Percentiles rank a stretch among this genome's conserved stretches.
Conservation (phyloP, 768 basidiomycete species). For the Naganishia vishniacii region DNA sequence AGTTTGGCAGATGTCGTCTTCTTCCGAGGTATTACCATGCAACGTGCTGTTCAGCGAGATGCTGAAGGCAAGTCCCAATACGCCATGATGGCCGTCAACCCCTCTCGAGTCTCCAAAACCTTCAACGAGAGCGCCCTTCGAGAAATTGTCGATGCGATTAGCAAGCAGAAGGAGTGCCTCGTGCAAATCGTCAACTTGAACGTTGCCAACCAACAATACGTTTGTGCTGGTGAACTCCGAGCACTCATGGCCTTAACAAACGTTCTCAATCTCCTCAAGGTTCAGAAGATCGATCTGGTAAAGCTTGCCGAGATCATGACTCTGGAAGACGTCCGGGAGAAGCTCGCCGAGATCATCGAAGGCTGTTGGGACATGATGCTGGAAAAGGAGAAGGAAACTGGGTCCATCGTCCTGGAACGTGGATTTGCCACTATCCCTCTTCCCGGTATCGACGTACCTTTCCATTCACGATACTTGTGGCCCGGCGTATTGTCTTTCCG, state of each 20-base stretch:
- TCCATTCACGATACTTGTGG: constrained; percentile 99
- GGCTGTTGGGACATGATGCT: constrained; percentile 69
- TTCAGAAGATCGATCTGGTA: constrained; percentile 81
- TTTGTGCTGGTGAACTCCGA: constrained; percentile 92
- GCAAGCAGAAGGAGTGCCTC: constrained; percentile 66
- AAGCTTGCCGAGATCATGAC: constrained; percentile 82
- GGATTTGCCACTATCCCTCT: constrained; percentile 93
- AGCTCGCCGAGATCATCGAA: constrained; percentile 85
- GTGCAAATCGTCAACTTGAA: constrained; percentile 94
- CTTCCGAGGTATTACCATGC: constrained; percentile 99
- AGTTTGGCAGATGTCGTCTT: constrained; percentile 96
- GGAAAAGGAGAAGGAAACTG: constrained; percentile 72
- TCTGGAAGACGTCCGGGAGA: constrained; percentile 90
- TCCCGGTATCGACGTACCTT: constrained; percentile 96
- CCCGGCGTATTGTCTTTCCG: constrained; percentile 96
- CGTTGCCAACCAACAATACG: constrained; percentile 95
- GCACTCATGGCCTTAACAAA: constrained; percentile 91
- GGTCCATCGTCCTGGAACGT: constrained; percentile 88
- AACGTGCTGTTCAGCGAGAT: constrained; percentile 96
- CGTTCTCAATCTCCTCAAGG: constrained; percentile 90
- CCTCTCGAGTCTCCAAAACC: constrained; percentile 83
- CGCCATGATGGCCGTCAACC: constrained; percentile 99
- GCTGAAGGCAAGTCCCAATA: constrained; percentile 87
- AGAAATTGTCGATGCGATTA: constrained; percentile 90
- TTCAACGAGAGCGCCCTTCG: constrained; percentile 94